Conservation (phyloP, 345 rosid species). For the Citrus unshiu region DNA sequence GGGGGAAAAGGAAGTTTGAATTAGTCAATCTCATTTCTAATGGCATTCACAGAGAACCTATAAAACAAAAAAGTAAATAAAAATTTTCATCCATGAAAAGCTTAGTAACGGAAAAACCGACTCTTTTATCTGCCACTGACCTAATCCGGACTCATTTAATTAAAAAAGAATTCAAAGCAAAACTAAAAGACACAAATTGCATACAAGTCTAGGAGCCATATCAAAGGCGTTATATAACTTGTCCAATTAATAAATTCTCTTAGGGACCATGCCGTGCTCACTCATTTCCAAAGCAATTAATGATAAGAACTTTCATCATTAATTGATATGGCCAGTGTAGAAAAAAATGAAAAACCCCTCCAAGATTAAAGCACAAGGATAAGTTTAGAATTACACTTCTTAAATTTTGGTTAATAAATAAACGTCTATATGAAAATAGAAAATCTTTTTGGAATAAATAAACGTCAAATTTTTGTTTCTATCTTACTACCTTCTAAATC, state of each 20-base stretch:
- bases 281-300: not conserved
- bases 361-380: too few relatives aligned
- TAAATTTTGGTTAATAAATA: too few relatives aligned
- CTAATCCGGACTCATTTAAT: not conserved
- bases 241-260: not conserved
- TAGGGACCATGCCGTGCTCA: not conserved
- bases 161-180: not conserved
- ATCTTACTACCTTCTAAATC: too few relatives aligned
- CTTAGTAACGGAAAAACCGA: not conserved
- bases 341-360: too few relatives aligned
- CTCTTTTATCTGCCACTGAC: not conserved
- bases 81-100: not conserved
- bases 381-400: too few relatives aligned
- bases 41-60: not conserved
- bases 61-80: not conserved
- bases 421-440: too few relatives aligned
- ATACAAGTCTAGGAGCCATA: not conserved
- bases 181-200: not conserved
- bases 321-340: too few relatives aligned
- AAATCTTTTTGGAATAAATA: too few relatives aligned
- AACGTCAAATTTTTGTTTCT: too few relatives aligned
- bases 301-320: too few relatives aligned
- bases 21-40: not conserved
- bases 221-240: not conserved
- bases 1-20: not conserved